phyloP scores from a whole-genome alignment of 225 moss, liverwort and hornwort genomes.

The Rhytidiadelphus loreus region DNA sequence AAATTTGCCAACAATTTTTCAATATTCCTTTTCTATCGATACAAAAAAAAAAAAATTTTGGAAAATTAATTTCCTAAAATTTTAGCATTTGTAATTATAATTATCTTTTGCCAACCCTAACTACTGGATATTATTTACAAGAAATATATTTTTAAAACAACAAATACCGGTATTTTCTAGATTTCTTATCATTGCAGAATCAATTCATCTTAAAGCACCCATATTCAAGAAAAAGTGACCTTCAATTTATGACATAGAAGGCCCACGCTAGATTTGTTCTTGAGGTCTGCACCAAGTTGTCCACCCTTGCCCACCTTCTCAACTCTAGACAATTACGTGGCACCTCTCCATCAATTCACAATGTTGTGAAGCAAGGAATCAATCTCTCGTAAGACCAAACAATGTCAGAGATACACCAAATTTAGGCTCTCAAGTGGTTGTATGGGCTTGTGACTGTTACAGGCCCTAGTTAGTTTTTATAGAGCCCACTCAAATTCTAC shows the following conservation, averaged over 20 bases:
- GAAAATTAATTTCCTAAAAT: not conserved
- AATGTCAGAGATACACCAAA: not conserved
- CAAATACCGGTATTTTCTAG: accelerated
- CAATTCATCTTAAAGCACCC: accelerated
- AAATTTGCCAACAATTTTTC: not conserved
- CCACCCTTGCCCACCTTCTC: accelerated
- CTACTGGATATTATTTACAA: accelerated
- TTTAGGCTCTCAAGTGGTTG: accelerated
- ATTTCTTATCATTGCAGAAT: not conserved
- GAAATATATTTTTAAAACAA: not conserved
- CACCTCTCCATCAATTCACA: accelerated
- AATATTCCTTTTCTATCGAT: not conserved
- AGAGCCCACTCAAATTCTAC: too few species aligned
- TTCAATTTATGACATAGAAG: not conserved
- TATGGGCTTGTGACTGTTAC: too few species aligned
- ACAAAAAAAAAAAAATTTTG: too few species aligned
- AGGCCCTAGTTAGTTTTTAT: too few species aligned
- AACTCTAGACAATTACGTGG: accelerated
- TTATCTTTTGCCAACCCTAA: not conserved
- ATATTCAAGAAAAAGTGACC: accelerated
- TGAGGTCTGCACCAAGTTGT: accelerated
- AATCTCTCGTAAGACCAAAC: not conserved
- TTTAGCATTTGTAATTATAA: not conserved
- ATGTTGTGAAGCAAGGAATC: not conserved
- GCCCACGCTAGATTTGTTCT: accelerated